Evolutionary conservation across 176 grass and related monocot species (phyloP).

Genomic region (Elaeis guineensis): DNA sequence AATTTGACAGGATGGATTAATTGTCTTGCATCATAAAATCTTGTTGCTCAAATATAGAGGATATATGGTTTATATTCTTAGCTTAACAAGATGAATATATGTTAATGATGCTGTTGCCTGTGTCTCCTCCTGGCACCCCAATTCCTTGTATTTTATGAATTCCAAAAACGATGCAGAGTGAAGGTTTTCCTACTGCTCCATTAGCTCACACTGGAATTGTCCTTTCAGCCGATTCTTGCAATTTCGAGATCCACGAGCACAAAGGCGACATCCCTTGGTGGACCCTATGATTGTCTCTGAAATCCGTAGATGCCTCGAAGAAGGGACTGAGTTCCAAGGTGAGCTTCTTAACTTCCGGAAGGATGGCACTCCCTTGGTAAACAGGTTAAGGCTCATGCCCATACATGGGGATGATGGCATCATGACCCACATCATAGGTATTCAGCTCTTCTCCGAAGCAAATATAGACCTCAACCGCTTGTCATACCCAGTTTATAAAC

Average conservation of each 20-base stretch:
- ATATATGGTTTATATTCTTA: too few species aligned
- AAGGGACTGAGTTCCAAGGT: slow-evolving; percentile 77
- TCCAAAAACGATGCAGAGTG: too few species aligned
- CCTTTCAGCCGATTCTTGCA: slow-evolving; percentile 91
- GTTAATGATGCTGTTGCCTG: too few species aligned
- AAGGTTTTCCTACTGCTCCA: too few species aligned
- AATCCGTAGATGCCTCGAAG: slow-evolving; percentile 59
- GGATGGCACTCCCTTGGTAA: slow-evolving; percentile 71
- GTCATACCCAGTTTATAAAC: slow-evolving; percentile 83
- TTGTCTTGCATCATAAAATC: too few species aligned
- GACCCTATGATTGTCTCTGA: slow-evolving; percentile 82
- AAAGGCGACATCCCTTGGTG: slow-evolving; percentile 78
- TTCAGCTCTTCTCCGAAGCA: slow-evolving; percentile 74
- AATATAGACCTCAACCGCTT: slow-evolving; percentile 49
- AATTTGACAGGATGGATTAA: too few species aligned
- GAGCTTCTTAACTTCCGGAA: slow-evolving; percentile 91
- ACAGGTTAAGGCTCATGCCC: slow-evolving; percentile 66
- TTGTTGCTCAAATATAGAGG: too few species aligned
- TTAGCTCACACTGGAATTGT: too few species aligned
- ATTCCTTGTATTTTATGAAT: too few species aligned
- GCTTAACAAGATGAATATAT: too few species aligned
- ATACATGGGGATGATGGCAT: slow-evolving; percentile 61
- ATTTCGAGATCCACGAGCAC: slow-evolving; percentile 70
- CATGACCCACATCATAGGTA: slow-evolving; percentile 80
- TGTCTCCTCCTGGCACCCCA: too few species aligned